Evolutionary conservation across 1,284 basidiomycete species (phyloP).

Genomic region (Cutaneotrichosporon mucoides): DNA sequence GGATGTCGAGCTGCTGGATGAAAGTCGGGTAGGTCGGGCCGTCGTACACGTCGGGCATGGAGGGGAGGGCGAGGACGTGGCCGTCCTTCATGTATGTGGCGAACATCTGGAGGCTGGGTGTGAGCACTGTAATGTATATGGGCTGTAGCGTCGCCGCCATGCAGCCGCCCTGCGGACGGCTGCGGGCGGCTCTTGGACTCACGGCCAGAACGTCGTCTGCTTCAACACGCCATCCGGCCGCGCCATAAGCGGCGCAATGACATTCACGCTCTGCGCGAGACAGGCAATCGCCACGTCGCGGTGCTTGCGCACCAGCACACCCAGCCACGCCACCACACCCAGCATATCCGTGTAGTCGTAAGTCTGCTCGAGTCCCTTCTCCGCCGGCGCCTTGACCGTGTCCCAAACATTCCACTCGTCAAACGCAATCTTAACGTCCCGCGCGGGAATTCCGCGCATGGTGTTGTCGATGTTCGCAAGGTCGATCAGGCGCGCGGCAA

Average conservation of each 20-base stretch:
- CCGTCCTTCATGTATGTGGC: conserved; percentile 31
- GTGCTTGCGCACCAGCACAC: conserved; percentile 57
- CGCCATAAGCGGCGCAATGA: conserved; percentile 34
- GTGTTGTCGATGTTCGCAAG: conserved; percentile 42
- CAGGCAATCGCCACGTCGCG: conserved; percentile 61
- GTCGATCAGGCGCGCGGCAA: conserved; percentile 50
- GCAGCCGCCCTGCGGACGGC: too few species aligned
- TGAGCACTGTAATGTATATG: too few species aligned
- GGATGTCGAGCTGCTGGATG: conserved; percentile 26
- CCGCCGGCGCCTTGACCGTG: conserved; percentile 48
- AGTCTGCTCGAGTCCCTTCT: conserved; percentile 57
- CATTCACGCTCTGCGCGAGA: conserved; percentile 56
- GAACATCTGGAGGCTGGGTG: conserved; percentile 16
- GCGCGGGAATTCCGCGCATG: conserved; percentile 22
- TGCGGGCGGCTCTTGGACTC: too few species aligned
- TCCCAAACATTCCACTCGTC: conserved; percentile 51
- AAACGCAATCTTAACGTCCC: conserved; percentile 52
- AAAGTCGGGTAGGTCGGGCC: conserved; percentile 32
- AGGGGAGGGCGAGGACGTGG: conserved; percentile 19
- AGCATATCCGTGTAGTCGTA: conserved; percentile 63
- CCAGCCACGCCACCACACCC: conserved; percentile 60
- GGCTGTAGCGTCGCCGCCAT: too few species aligned
- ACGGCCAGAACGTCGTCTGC: conserved; percentile 32
- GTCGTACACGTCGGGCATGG: conserved; percentile 17
- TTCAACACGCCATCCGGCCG: conserved; percentile 20